phyloP scores from a whole-genome alignment of 139 green algal species.

The Chlamydomonas incerta region DNA sequence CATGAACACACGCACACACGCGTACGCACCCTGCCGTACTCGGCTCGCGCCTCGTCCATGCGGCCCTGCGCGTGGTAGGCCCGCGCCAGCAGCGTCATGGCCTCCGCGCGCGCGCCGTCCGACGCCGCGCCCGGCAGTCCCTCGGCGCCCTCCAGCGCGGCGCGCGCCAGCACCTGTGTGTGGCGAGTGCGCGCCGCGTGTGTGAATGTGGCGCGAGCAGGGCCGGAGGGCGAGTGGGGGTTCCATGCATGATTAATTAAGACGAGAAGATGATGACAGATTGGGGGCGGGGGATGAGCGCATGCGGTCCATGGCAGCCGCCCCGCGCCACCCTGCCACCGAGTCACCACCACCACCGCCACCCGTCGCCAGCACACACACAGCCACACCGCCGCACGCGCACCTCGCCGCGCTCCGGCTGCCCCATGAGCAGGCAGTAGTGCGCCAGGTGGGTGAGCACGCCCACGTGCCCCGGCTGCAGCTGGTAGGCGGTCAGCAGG shows the following conservation, averaged over 20 bases:
- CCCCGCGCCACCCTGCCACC: too few relatives aligned
- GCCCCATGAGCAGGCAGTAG: conserved; percentile 72
- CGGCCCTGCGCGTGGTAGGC: conserved; percentile 63
- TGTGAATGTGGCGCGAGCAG: too few relatives aligned
- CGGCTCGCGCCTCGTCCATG: conserved; percentile 32
- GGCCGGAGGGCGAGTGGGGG: too few relatives aligned
- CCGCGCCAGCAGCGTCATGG: conserved; percentile 64
- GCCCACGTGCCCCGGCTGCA: conserved; percentile 71
- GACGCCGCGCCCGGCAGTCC: background rate
- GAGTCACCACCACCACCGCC: too few relatives aligned
- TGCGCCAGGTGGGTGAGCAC: conserved; percentile 62
- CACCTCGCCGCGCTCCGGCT: conserved; percentile 35
- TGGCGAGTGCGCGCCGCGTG: too few relatives aligned
- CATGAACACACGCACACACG: background rate
- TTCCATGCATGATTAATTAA: too few relatives aligned
- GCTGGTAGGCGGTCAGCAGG: conserved; percentile 78
- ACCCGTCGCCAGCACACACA: too few relatives aligned
- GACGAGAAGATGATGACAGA: too few relatives aligned
- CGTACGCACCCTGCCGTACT: conserved; percentile 46
- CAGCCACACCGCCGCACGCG: too few relatives aligned
- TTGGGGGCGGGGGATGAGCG: too few relatives aligned
- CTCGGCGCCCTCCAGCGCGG: conserved; percentile 65
- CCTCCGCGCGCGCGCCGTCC: conserved; percentile 59
- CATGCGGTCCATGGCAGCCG: too few relatives aligned
- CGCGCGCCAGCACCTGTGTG: conserved; percentile 54